Conservation (phyloP, 352 stramenopile genomes). For the Phytophthora sp. region DNA sequence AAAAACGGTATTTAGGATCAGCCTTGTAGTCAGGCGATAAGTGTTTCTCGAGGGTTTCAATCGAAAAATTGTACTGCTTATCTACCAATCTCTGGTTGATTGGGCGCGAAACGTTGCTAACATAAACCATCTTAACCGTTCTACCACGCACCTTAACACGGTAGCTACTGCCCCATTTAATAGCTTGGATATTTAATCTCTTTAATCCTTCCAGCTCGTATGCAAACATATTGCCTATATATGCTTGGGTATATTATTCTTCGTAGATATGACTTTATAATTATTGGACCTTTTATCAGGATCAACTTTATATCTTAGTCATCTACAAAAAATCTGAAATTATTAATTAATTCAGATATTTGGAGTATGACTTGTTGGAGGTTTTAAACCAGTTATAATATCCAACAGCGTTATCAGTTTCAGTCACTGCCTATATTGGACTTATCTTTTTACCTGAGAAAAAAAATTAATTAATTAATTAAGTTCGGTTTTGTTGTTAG, state of each 20-base stretch:
- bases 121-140: background rate
- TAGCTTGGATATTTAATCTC: background rate
- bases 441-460: too few species aligned
- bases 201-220: background rate
- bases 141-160: background rate
- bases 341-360: too few species aligned
- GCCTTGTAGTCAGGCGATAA: background rate
- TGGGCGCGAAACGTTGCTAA: background rate
- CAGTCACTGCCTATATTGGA: too few species aligned
- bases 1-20: background rate
- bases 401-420: too few species aligned
- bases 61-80: too few species aligned
- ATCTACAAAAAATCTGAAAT: too few species aligned
- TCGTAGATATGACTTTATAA: background rate
- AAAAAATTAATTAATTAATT: too few species aligned
- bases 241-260: background rate
- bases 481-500: too few species aligned
- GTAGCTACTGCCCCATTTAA: background rate
- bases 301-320: too few species aligned
- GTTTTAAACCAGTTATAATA: too few species aligned
- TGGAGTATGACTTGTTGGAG: too few species aligned
- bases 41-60: background rate
- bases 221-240: background rate
- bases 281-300: too few species aligned
- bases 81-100: background rate